Percentiles rank a stretch among this genome's conserved stretches.
Evolutionary conservation across 306 rosid species (phyloP).

Genomic region (Trichosanthes truncata): DNA sequence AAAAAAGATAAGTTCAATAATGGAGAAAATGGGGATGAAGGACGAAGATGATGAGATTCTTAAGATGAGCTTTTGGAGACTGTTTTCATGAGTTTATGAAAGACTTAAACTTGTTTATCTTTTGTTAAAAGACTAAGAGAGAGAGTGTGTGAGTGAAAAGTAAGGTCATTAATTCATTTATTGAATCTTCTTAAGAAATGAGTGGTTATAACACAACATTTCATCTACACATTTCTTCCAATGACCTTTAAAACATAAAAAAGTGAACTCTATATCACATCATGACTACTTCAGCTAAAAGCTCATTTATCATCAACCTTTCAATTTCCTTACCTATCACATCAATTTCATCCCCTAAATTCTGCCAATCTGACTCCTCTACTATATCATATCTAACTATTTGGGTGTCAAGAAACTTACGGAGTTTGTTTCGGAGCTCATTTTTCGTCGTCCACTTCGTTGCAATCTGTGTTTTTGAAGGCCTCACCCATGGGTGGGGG

Average conservation of each 20-base stretch:
- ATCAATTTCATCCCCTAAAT: slow-evolving; percentile 46
- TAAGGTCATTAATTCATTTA: background rate
- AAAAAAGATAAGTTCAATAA: no score
- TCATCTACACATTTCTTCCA: background rate
- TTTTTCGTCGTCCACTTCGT: slow-evolving; percentile 26
- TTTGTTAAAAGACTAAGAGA: background rate
- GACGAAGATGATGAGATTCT: no score
- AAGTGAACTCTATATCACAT: background rate
- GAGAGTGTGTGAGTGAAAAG: background rate
- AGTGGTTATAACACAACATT: background rate
- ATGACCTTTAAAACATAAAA: background rate
- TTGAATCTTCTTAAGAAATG: background rate
- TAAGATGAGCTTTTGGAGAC: background rate
- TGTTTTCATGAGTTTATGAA: background rate
- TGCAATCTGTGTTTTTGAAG: slow-evolving; percentile 8
- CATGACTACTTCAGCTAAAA: slow-evolving; percentile 42
- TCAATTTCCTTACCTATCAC: slow-evolving; percentile 56
- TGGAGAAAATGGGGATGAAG: no score
- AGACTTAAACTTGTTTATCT: no score
- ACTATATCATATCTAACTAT: slow-evolving; percentile 28
- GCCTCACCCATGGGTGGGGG: slow-evolving; percentile 43
- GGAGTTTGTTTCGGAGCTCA: slow-evolving; percentile 32
- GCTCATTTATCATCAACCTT: slow-evolving; percentile 49
- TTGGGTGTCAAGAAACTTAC: slow-evolving; percentile 29
- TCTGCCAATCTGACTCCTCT: slow-evolving; percentile 51